Base-by-base conservation (phyloP, 805 yeast species). In the Starmerella vaccinii region DNA sequence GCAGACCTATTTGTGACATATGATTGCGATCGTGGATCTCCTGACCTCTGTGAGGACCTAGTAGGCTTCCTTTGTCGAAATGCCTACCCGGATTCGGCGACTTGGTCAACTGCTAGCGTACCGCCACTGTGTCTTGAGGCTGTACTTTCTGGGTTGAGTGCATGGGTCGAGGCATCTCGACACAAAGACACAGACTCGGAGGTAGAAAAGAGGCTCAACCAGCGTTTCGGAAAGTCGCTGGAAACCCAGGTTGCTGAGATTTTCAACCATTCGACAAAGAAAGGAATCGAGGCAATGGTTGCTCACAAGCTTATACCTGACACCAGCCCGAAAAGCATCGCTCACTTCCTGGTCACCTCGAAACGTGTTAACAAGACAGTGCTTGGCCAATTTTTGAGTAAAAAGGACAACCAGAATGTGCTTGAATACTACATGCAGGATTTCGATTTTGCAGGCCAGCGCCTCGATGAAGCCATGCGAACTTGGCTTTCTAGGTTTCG, bases 61-160 rank as follows among this genome's bases (percentile, higher is more conserved):
- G 64, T 92, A 38, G 82, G 82, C 42, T 76, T 82, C 42, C 71
- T 92, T 49, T 80, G 95, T 49, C 76, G 82, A 47, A 70, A 88
- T 29, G 81, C 97, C 0, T 75, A 86, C 40, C 95, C 97, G 0
- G 95, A 88, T 61, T 76, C 90, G 10, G 95, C 97, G 0, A 59
- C 74, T 9, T 71, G 75, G 59, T 81, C 95, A 0, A 84, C 95
- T 0, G 85, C 84, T 35, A 82, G 77, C 60, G 95, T 90, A 1
- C 97, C 98, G 0, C 96, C 97, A 0, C 76, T 88, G 7, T 90
- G 97, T 60, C 70, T 92, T 47, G 97, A 92, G 60, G 95, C 97
- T 1, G 65, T 92, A 2, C 70, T 90, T 21, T 75, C 84, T 2
- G 79, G 83, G 50, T 71, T 89, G 38, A 53, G 76, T 78, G 51